Conservation (phyloP, 1,139 yeast species). For the Nakaseomyces nivariensis region DNA sequence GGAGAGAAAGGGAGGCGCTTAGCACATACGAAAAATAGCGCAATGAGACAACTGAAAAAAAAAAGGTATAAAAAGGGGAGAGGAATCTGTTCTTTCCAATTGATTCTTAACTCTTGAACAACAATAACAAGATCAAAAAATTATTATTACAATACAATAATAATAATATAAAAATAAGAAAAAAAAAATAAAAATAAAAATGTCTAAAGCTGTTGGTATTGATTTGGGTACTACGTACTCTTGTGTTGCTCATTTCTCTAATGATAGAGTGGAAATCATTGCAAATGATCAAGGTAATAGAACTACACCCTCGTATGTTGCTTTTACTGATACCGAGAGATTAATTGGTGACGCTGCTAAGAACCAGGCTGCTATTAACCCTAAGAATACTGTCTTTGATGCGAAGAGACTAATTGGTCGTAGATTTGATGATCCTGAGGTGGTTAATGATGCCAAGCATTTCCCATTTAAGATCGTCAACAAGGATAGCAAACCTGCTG, state of each 20-base stretch:
- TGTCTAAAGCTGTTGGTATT: slow-evolving; percentile 69
- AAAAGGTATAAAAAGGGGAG: too few species aligned
- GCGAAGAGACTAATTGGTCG: slow-evolving; percentile 84
- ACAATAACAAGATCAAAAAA: background rate
- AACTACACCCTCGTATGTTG: slow-evolving; percentile 87
- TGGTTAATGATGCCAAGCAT: slow-evolving; percentile 75
- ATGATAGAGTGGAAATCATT: slow-evolving; percentile 55
- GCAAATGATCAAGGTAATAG: slow-evolving; percentile 96
- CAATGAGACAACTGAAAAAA: too few species aligned
- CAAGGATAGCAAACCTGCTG: slow-evolving; percentile 71
- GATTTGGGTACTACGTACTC: slow-evolving; percentile 89
- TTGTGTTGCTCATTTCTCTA: slow-evolving; percentile 76
- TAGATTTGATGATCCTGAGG: slow-evolving; percentile 63
- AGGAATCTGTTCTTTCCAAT: too few species aligned
- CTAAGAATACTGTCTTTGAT: slow-evolving; percentile 73
- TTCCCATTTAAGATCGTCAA: slow-evolving; percentile 66
- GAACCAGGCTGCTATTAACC: slow-evolving; percentile 85
- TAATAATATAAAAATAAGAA: background rate
- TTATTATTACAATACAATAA: background rate
- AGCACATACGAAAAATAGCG: too few species aligned
- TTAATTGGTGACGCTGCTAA: slow-evolving; percentile 92
- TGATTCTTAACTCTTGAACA: too few species aligned
- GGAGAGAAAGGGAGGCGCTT: too few species aligned
- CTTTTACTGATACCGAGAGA: slow-evolving; percentile 78
- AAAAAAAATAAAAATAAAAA: slow-evolving; percentile 20